Conservation (phyloP, 495 filamentous ascomycete genomes). For the Trichoderma gamsii region DNA sequence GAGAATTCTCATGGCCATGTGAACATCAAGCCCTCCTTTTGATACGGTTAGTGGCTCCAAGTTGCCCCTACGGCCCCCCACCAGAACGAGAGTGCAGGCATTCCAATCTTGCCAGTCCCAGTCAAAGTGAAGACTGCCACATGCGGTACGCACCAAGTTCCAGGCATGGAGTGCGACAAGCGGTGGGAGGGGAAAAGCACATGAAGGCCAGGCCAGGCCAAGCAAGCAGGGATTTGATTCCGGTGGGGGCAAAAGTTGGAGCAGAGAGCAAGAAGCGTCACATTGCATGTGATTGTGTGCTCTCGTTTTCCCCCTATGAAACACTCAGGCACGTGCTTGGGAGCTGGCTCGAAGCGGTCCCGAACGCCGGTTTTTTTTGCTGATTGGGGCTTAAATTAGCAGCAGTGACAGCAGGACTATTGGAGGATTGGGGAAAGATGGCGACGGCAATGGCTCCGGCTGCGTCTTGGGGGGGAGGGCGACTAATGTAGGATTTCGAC, state of each 20-base stretch:
- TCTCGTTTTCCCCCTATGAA: not conserved
- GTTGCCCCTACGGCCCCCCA: constrained; percentile 2
- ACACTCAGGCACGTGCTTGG: constrained; percentile 6
- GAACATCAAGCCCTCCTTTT: not conserved
- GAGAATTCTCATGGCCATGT: constrained; percentile 14
- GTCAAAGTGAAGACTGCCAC: too few relatives aligned
- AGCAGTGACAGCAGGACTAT: constrained; percentile 4
- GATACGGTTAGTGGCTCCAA: not conserved
- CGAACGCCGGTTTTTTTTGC: not conserved
- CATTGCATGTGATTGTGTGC: constrained; percentile 9
- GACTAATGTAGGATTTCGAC: not conserved
- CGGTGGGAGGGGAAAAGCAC: not conserved
- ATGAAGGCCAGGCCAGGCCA: not conserved
- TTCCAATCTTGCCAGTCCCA: not conserved
- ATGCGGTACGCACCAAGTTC: not conserved
- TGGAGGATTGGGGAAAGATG: not conserved
- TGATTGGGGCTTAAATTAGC: not conserved
- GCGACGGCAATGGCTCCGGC: not conserved
- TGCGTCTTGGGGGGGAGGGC: not conserved
- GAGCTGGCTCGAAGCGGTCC: not conserved
- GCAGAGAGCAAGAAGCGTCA: not conserved
- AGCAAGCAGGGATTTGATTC: not conserved
- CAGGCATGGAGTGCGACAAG: not conserved
- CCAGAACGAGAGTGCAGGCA: not conserved
- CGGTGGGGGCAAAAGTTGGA: not conserved